Base-by-base conservation (phyloP, 2,329 filamentous ascomycete genomes). In the Phialophora macrospora region DNA sequence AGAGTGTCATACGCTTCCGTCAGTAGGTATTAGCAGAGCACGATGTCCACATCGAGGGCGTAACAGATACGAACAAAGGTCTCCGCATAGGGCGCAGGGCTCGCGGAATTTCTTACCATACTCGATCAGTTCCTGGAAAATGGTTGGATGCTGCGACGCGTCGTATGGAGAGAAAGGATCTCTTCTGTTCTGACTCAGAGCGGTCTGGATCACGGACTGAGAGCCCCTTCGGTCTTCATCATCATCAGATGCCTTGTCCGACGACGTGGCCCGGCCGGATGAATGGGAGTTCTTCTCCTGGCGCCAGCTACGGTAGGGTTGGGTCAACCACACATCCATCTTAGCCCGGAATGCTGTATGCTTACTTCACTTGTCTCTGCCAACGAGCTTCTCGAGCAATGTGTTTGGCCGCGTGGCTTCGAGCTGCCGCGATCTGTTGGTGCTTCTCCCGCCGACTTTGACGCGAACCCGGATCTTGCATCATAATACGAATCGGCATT, bases 111-210 rank as follows among this genome's bases (percentile, higher is more conserved):
- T 20, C 56, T 24, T 49, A 59, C 56, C 46, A 20, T 30, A 59
- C 20, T 59, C 56, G 20, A 59, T 49, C 22, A 59, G 44, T 14
- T 59, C 56, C 30, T 59, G 56, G 30, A 59, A 59, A 28, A 59
- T 46, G 41, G 41, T 30, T 9, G 56, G 56, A 49, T 49, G 22
- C 56, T 30, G 24, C 20, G 56, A 49, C 22, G 56, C 38, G 46
- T 32, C 30, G 28, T 59, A 59, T 5, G 56, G 56, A 59, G 56
- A 59, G 28, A 59, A 59, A 8, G 56, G 56, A 32, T 59, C 56
- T n/a, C 56, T 22, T 49, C 34, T 59, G 41, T 46, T 59, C 56
- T 59, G 56, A 3, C 41, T 22, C 9, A 59, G 24, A 34, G 56
- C 24, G 30, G 44, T 32, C 11, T 48, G 56, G 17, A 59, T n/a